These are phyloP conservation scores for Tulasnella sp. DNA, from an alignment of 768 basidiomycete genomes.

Conservation along the genomic window DNA sequence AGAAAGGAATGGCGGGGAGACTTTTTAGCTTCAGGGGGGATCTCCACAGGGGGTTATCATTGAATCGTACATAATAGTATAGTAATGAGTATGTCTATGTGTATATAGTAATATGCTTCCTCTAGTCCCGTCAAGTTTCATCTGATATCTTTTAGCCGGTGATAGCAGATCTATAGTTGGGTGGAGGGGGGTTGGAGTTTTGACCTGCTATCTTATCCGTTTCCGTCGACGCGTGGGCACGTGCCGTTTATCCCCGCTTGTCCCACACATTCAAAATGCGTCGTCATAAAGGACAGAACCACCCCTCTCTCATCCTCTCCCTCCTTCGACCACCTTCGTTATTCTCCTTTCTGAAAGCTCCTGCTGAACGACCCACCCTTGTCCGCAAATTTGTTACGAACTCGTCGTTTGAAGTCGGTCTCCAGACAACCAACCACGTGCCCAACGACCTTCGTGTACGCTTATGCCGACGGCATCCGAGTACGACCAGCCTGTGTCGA, in stretches of 20 bases:
- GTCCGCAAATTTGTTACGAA: neutral
- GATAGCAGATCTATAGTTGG: neutral
- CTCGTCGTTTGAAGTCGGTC: neutral
- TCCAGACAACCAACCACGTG: neutral
- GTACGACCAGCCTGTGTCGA: neutral
- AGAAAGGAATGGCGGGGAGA: slow-evolving; percentile 19
- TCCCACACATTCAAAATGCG: neutral
- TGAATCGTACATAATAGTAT: neutral
- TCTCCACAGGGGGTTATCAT: neutral
- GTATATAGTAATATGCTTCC: neutral
- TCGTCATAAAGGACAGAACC: neutral
- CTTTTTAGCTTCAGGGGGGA: slow-evolving; percentile 12
- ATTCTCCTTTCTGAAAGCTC: neutral
- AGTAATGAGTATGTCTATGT: neutral
- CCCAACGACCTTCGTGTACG: neutral
- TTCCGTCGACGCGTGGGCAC: neutral
- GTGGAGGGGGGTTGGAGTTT: neutral
- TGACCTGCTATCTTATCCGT: slow-evolving; percentile 4
- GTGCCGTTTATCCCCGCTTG: neutral
- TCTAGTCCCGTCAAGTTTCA: neutral
- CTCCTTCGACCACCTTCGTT: neutral
- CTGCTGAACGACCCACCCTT: neutral
- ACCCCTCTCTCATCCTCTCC: neutral
- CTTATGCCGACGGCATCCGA: neutral
- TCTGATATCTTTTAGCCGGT: neutral